These are phyloP conservation scores for Trypanosoma lewisi DNA, from an alignment of 208 protist species.

Conservation along the genomic window DNA sequence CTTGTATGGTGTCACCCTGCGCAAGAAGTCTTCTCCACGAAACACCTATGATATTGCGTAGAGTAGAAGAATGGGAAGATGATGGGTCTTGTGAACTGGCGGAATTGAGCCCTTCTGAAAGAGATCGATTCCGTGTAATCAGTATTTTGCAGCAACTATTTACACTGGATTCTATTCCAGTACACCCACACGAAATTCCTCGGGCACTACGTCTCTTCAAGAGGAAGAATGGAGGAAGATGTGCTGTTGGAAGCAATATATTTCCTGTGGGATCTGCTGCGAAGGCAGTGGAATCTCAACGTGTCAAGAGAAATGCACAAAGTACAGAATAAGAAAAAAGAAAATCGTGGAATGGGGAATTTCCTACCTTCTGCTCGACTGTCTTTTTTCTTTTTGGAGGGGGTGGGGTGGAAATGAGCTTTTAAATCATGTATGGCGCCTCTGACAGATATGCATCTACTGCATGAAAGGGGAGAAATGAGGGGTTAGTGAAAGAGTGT, in stretches of 20 bases:
- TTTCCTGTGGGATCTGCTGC: constrained; percentile 2
- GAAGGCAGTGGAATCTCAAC: neutral
- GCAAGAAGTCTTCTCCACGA: constrained; percentile 11
- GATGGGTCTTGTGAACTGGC: constrained; percentile 5
- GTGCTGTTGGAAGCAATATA: neutral
- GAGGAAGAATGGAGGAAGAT: neutral
- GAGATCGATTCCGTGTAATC: constrained; percentile 20
- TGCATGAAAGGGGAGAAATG: too few relatives aligned
- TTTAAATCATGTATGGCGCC: too few relatives aligned
- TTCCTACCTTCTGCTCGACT: too few relatives aligned
- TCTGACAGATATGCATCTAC: too few relatives aligned
- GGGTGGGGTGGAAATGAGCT: too few relatives aligned
- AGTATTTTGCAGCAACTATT: constrained; percentile 19
- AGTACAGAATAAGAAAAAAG: too few relatives aligned
- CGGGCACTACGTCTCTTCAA: constrained; percentile 16
- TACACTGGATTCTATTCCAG: constrained; percentile 9
- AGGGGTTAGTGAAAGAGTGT: too few relatives aligned
- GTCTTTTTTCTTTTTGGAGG: constrained; percentile 2
- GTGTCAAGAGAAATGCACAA: neutral
- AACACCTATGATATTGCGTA: constrained; percentile 1
- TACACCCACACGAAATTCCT: constrained; percentile 17
- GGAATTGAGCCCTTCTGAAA: neutral
- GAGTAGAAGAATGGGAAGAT: constrained; percentile 8
- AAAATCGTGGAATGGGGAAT: too few relatives aligned
- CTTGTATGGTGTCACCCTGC: constrained; percentile 10